Evolutionary conservation across 768 basidiomycete genomes (phyloP), one percentile per base, ranked within the genome.

Genomic region (Lactifluus echinatus): DNA sequence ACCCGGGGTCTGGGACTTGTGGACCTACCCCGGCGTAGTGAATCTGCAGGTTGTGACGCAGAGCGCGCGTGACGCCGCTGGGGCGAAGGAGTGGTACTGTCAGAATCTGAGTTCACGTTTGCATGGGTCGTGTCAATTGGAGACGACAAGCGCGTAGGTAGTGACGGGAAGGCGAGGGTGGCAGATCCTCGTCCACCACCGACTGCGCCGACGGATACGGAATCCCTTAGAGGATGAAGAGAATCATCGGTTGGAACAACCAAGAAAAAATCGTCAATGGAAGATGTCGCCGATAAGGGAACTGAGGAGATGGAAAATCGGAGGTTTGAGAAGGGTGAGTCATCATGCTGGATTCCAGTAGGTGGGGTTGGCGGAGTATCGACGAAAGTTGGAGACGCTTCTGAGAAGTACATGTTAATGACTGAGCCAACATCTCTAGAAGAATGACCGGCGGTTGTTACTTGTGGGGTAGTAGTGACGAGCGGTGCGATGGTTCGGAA

Each of bases 331-430:
- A 19, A n/a, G 36, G 21, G 12, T 14, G 19, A 37, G 43, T 51
- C 59, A 36, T 54, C 60, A 14, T 37, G 55, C 26, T 62, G 48
- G 43, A 29, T 28, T 31, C 34, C 57, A 40, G 64, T 48, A 7
- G 56, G 56, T 3, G 65, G 67, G 14, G 56, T 60, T 2, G 55
- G 43, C 8, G 63, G 66, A 37, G 56, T 55, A 14, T 59, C 50
- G 11, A 50, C 51, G 8, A 39, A 46, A 3, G 44, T 14, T 8
- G 57, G 51, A 0, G 67, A 52, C 3, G 63, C 43, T 12, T 59
- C 61, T 7, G 64, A 67, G 23, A 64, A 53, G 59, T 68, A 69
- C 68, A 69, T 66, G 59, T 61, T 66, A 50, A 69, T 57, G 31
- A 70, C 39, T 14, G 68, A 69, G 59, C 69, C 59, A 40, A 56